These are phyloP conservation scores for Penicillium canariense DNA, from an alignment of 495 filamentous ascomycete genomes.

Conservation along the genomic window DNA sequence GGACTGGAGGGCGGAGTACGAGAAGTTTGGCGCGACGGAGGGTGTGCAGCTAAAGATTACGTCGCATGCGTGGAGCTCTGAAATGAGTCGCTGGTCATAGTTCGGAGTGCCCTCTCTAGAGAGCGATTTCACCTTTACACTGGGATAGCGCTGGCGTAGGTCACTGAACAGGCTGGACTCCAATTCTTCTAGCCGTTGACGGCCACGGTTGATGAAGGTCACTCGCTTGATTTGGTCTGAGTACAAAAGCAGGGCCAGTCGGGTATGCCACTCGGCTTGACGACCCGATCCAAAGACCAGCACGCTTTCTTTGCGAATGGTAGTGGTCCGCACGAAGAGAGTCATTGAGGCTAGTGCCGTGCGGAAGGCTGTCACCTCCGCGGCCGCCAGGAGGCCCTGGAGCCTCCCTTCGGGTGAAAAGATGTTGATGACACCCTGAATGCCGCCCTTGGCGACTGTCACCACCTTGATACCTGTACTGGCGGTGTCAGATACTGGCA, in stretches of 20 bases:
- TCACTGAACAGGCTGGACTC: slow-evolving; percentile 27
- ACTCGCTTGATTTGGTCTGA: slow-evolving; percentile 64
- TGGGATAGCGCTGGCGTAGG: slow-evolving; percentile 26
- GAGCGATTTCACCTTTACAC: slow-evolving; percentile 22
- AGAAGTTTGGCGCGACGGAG: slow-evolving; percentile 59
- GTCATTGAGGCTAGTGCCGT: slow-evolving; percentile 84
- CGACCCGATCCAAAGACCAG: slow-evolving; percentile 83
- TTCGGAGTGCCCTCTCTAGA: slow-evolving; percentile 30
- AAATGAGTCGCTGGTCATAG: slow-evolving; percentile 27
- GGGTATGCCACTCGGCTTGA: slow-evolving; percentile 92
- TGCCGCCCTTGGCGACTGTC: slow-evolving; percentile 39
- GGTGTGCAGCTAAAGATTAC: slow-evolving; percentile 82
- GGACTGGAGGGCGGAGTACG: slow-evolving; percentile 47
- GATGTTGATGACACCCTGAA: slow-evolving; percentile 74
- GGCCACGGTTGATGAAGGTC: slow-evolving; percentile 72
- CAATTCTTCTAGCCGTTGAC: slow-evolving; percentile 42
- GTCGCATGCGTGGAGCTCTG: slow-evolving; percentile 47
- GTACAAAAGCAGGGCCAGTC: slow-evolving; percentile 69
- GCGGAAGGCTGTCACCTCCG: slow-evolving; percentile 87
- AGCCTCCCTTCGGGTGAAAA: slow-evolving; percentile 66
- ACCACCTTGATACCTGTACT: slow-evolving; percentile 64
- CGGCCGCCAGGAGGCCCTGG: slow-evolving; percentile 76
- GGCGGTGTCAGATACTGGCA: slow-evolving; percentile 69
- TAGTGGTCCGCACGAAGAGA: slow-evolving; percentile 58
- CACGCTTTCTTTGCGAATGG: slow-evolving; percentile 56